Percentiles rank a stretch among this genome's conserved stretches.
phyloP scores from a whole-genome alignment of 352 stramenopile genomes.

The Pythium brassicae region DNA sequence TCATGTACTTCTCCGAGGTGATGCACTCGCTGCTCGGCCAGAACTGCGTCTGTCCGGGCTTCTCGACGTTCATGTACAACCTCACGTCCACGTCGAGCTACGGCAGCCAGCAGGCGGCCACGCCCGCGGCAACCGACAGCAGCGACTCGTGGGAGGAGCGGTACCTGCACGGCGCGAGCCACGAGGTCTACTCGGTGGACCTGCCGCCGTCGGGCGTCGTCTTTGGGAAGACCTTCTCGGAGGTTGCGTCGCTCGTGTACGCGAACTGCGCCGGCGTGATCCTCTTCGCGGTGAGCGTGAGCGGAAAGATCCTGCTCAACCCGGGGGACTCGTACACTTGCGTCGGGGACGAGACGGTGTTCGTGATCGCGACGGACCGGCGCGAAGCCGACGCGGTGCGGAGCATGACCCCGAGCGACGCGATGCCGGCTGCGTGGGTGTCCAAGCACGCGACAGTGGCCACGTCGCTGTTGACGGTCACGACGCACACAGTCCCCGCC shows the following conservation, averaged over 20 bases:
- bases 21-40: conserved; percentile 78
- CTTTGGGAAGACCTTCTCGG: conserved; percentile 69
- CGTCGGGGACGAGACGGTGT: conserved; percentile 56
- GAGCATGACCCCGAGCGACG: conserved; percentile 8
- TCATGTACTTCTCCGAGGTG: conserved; percentile 76
- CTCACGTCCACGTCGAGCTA: conserved; percentile 80
- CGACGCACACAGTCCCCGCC: conserved; percentile 9
- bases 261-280: conserved; percentile 73
- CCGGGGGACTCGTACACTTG: conserved; percentile 73
- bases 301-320: conserved; percentile 67
- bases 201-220: conserved; percentile 50
- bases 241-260: conserved; percentile 75
- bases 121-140: conserved; percentile 18
- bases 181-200: conserved; percentile 76
- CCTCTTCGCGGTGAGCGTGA: conserved; percentile 54
- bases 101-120: conserved; percentile 16
- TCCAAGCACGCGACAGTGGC: conserved; percentile 13
- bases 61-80: conserved; percentile 87
- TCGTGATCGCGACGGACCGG: conserved; percentile 70
- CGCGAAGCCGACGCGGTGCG: conserved; percentile 44
- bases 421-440: conserved; percentile 20
- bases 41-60: conserved; percentile 82
- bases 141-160: conserved; percentile 60
- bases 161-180: conserved; percentile 69
- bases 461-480: conserved; percentile 5